Evolutionary conservation across 75 land plant species (phyloP), one percentile per base, ranked within the genome.

Genomic region (Isoetes taiwanensis): DNA sequence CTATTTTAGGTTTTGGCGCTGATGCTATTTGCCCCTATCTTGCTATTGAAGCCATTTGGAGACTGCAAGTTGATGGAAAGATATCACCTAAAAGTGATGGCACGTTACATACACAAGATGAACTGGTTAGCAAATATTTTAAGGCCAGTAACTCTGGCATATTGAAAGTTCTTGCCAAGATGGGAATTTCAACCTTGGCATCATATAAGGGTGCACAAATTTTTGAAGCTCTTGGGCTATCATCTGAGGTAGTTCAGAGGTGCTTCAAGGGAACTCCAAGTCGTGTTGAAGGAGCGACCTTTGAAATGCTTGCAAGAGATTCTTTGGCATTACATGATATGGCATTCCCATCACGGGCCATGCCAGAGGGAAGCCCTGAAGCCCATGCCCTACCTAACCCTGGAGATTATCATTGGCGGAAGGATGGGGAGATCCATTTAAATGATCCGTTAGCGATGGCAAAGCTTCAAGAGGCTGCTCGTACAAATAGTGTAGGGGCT

Each of bases 151-250:
- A 82, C 46, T 89, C 94, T 57, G 99, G 99, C 31, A 94, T 94
- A 81, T 78, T 94, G 75, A 94, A 94, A 61, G 99, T 94, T 54
- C 77, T 94, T 55, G 99, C 96, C 3, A 94, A 94, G 61, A 94
- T 94, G 99, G 99, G 99, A 26, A 94, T 94, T 32, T 89, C 96
- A 30, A 94, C 99, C 27, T 70, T 94, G 71, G 99, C 99, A 2
- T 94, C 99, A 8, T 94, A 89, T 67, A 94, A 94, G 43, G 99
- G 99, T 62, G 99, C 99, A 31, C 99, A 94, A 48, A 94, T 94
- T 30, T 94, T 94, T 73, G 99, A 94, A 63, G 99, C 99, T 12
- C 71, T 94, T 9, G 99, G 99, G 19, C 84, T 94, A 38, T 71
- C 99, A 37, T 68, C 87, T 30, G 96, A 94, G 56, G 96, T 94